Evolutionary conservation across 768 basidiomycete genomes (phyloP).

Genomic region (Leccinellum rugosiceps): DNA sequence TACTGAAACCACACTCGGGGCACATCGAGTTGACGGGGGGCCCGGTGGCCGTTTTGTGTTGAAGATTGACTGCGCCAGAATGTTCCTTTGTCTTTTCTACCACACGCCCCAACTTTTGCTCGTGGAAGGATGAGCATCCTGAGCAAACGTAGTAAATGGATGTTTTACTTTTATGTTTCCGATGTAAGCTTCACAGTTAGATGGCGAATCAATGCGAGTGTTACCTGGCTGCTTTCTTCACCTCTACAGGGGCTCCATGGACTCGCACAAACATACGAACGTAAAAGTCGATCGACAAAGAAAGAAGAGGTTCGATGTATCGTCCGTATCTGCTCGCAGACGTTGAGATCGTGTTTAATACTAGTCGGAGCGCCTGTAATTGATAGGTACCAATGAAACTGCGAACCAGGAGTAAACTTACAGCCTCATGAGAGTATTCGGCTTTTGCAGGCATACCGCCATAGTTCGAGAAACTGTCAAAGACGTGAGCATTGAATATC

Average conservation of each 20-base stretch:
- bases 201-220: constrained; percentile 16
- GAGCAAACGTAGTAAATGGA: constrained; percentile 82
- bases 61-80: constrained; percentile 54
- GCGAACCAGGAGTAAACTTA: constrained; percentile 34
- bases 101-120: constrained; percentile 81
- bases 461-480: constrained; percentile 84
- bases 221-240: constrained; percentile 79
- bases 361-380: constrained; percentile 78
- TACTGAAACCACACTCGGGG: constrained; percentile 71
- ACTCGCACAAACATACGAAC: constrained; percentile 88
- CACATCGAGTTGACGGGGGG: constrained; percentile 69
- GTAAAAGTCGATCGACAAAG: constrained; percentile 96
- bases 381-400: constrained; percentile 1
- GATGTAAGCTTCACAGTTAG: constrained; percentile 3
- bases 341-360: constrained; percentile 82
- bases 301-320: constrained; percentile 84
- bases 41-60: constrained; percentile 71
- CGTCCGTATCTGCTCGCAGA: constrained; percentile 92
- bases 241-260: constrained; percentile 68
- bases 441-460: constrained; percentile 86
- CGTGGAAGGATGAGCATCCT: constrained; percentile 76
- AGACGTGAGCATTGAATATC: neutral
- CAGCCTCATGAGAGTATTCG: constrained; percentile 95
- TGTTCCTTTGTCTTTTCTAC: constrained; percentile 56
- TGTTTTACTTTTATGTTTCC: constrained; percentile 60